Evolutionary conservation across 2,329 filamentous ascomycete species (phyloP).

Genomic region (Peltaster fructicola): DNA sequence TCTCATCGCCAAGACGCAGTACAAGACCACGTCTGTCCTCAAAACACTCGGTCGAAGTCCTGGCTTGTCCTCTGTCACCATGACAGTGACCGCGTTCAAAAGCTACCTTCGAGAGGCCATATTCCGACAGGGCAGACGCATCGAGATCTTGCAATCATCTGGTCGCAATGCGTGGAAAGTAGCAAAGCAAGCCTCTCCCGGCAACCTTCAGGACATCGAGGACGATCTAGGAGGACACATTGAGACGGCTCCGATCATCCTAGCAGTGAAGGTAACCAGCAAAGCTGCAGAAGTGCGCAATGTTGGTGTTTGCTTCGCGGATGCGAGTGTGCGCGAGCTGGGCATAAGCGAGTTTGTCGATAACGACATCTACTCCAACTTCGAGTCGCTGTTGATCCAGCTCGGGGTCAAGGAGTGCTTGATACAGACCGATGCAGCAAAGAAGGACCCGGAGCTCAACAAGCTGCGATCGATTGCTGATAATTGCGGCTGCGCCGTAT

Average conservation of each 20-base stretch:
- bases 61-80: conserved; percentile 82
- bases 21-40: conserved; percentile 93
- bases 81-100: conserved; percentile 86
- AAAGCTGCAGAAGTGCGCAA: conserved; percentile 69
- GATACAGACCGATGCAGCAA: conserved; percentile 57
- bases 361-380: conserved; percentile 95
- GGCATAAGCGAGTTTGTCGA: conserved; percentile 98
- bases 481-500: conserved; percentile 77
- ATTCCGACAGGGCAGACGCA: conserved; percentile 72
- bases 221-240: conserved; percentile 79
- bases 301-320: conserved; percentile 92
- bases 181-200: conserved; percentile 68
- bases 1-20: conserved; percentile 69
- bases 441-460: conserved; percentile 72
- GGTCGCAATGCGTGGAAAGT: conserved; percentile 85
- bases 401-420: conserved; percentile 89
- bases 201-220: conserved; percentile 91
- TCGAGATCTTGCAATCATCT: conserved; percentile 74
- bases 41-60: conserved; percentile 72
- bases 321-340: conserved; percentile 86
- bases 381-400: conserved; percentile 90
- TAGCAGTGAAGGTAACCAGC: conserved; percentile 85
- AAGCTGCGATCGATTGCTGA: conserved; percentile 83
- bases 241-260: conserved; percentile 81
- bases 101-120: conserved; percentile 91